Percentiles rank a stretch among this genome's conserved stretches.
Evolutionary conservation across 179 eudicot species (phyloP).

Genomic region (Beta lomatogona): DNA sequence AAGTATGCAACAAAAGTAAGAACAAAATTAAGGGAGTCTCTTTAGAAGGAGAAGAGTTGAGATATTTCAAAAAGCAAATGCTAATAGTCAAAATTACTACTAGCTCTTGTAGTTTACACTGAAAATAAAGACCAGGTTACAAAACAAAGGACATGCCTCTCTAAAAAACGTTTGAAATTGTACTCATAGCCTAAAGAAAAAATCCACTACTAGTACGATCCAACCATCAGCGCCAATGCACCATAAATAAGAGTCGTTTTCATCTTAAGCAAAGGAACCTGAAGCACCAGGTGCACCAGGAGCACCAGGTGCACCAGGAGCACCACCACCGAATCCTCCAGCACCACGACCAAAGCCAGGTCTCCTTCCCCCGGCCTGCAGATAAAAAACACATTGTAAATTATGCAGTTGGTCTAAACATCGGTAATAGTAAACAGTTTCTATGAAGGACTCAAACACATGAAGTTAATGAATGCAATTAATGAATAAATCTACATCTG

Average conservation of each 20-base stretch:
- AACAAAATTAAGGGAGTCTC: neutral
- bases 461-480: too few species aligned
- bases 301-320: slow-evolving; percentile 27
- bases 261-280: slow-evolving; percentile 34
- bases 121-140: neutral
- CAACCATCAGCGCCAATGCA: neutral
- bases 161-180: neutral
- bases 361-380: slow-evolving; percentile 81
- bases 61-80: neutral
- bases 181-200: neutral
- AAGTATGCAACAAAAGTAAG: neutral
- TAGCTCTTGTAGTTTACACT: neutral
- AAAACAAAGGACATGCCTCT: neutral
- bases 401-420: neutral
- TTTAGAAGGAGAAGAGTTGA: neutral
- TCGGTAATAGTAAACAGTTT: neutral
- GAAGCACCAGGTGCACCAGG: slow-evolving; percentile 30
- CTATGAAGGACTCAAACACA: too few species aligned
- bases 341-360: slow-evolving; percentile 80
- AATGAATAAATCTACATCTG: neutral
- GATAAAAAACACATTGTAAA: neutral
- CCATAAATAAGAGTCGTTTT: neutral
- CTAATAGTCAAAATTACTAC: slow-evolving; percentile 6
- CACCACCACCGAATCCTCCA: slow-evolving; percentile 63
- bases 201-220: neutral